Evolutionary conservation across 768 basidiomycete genomes (phyloP).

Genomic region (Kwoniella sp.): DNA sequence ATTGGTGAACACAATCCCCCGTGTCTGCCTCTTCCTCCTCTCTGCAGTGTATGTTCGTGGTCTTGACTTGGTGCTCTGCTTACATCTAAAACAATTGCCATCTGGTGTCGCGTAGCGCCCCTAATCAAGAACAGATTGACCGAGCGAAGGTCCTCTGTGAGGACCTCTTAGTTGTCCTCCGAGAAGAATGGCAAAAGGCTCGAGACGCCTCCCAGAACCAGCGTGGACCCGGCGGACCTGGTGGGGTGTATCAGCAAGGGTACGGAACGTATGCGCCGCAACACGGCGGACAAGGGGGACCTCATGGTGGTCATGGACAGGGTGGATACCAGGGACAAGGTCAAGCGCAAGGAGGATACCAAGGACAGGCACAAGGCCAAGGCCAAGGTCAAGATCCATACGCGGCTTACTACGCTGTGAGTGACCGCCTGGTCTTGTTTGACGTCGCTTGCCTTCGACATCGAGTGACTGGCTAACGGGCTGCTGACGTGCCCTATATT

Average conservation of each 20-base stretch:
- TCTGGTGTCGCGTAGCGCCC: no score
- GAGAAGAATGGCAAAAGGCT: slow-evolving; percentile 82
- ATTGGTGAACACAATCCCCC: slow-evolving; percentile 19
- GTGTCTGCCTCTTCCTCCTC: slow-evolving; percentile 13
- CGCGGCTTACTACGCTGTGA: slow-evolving; percentile 49
- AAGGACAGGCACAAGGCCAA: slow-evolving; percentile 6
- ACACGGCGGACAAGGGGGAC: slow-evolving; percentile 1
- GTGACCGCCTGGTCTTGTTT: not conserved
- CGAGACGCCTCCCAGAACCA: slow-evolving; percentile 40
- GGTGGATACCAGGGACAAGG: slow-evolving; percentile 15
- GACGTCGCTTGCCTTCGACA: not conserved
- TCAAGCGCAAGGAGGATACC: slow-evolving; percentile 4
- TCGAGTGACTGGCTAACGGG: not conserved
- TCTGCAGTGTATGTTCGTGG: not conserved
- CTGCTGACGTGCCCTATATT: not conserved
- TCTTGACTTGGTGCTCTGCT: not conserved
- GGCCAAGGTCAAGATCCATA: slow-evolving; percentile 36
- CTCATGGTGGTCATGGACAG: not conserved
- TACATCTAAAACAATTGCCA: not conserved
- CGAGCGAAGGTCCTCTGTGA: slow-evolving; percentile 85
- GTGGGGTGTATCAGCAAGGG: slow-evolving; percentile 43
- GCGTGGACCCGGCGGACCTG: slow-evolving; percentile 28
- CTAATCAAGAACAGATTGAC: slow-evolving; percentile 82
- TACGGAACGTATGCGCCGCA: slow-evolving; percentile 35
- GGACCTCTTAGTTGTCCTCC: slow-evolving; percentile 86